Percentiles rank a stretch among this genome's conserved stretches.
Evolutionary conservation across 139 green algal genomes (phyloP).

Genomic region (Ettlia oleoabundans): DNA sequence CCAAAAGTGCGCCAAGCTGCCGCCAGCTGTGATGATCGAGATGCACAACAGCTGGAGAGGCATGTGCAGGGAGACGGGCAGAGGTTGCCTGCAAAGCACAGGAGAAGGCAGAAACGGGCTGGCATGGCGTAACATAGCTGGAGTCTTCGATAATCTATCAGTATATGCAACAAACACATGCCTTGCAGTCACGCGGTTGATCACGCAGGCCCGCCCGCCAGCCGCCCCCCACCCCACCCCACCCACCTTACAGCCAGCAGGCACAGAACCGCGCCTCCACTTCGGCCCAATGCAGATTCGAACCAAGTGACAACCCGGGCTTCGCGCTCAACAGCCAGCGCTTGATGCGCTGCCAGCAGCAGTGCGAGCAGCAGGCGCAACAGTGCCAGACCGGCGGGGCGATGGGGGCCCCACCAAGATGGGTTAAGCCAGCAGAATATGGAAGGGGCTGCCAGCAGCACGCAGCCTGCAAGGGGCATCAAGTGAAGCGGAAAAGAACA

Average conservation of each 20-base stretch:
- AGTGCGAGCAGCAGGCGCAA: not conserved
- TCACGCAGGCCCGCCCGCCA: too few species aligned
- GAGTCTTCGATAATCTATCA: too few species aligned
- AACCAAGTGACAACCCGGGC: too few species aligned
- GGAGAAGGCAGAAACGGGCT: not conserved
- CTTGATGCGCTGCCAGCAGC: not conserved
- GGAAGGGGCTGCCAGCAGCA: not conserved
- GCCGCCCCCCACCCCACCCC: too few species aligned
- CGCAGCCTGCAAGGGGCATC: too few species aligned
- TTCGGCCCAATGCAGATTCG: not conserved
- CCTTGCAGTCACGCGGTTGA: too few species aligned
- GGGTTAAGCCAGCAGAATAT: not conserved
- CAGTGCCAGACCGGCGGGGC: not conserved
- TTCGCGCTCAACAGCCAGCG: too few species aligned
- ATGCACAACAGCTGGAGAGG: constrained; percentile 30
- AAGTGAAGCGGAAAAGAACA: too few species aligned
- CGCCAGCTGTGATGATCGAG: constrained; percentile 4
- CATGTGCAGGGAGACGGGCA: constrained; percentile 26
- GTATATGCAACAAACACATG: too few species aligned
- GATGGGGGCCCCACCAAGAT: constrained; percentile 1
- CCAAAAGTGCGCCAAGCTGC: not conserved
- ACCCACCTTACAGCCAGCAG: constrained; percentile 14
- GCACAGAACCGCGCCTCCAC: not conserved
- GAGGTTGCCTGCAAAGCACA: constrained; percentile 23
- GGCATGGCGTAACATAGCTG: too few species aligned